Base-by-base conservation (phyloP, 345 rosid genomes). In the Ricinus communis region DNA sequence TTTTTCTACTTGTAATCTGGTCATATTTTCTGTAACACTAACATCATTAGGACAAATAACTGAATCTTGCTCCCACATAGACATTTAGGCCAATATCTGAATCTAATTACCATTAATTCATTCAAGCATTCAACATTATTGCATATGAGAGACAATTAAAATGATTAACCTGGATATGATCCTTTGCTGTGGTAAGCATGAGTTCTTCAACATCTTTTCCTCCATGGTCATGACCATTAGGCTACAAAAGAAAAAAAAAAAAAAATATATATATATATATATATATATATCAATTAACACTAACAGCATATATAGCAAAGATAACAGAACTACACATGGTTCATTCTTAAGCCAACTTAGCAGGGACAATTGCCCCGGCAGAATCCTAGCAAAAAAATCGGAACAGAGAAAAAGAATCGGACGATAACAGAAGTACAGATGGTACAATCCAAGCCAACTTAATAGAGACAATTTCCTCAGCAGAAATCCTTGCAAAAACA, bases 141-240 rank as follows among this genome's bases (percentile, higher is more conserved):
- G 72, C 51, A 67, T 40, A 54, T 28, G 31, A 51, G 28, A 64
- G 57, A 64, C 46, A 61, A 65, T 51, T 30, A 51, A 70, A 21
- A 77, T 66, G 21, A 57, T 52, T 54, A 71, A 91, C 98, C 96
- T 91, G 94, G 70, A 94, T 94, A 79, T 91, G 91, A 82, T 94
- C 91, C 78, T 83, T 91, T 13, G 90, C 86, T 60, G 84, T 61
- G 76, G 89, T 81, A 85, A 87, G 91, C 96, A 90, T 94, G 80
- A 77, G 77, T 78, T 77, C 80, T 81, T 85, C 87, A 69, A 68
- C 78, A 73, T 80, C 86, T 82, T 85, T 86, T 55, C 91, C 80
- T 71, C 95, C 95, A 73, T 94, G 90, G 70, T 85, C 96, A 84
- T 91, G 92, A 71, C 87, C 91, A 78, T 91, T 94, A 74, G 92